Percentiles rank a stretch among this genome's conserved stretches.
Evolutionary conservation across 192 early-diverging fungal genomes (phyloP).

Genomic region (Tieghemiomyces parasiticus): DNA sequence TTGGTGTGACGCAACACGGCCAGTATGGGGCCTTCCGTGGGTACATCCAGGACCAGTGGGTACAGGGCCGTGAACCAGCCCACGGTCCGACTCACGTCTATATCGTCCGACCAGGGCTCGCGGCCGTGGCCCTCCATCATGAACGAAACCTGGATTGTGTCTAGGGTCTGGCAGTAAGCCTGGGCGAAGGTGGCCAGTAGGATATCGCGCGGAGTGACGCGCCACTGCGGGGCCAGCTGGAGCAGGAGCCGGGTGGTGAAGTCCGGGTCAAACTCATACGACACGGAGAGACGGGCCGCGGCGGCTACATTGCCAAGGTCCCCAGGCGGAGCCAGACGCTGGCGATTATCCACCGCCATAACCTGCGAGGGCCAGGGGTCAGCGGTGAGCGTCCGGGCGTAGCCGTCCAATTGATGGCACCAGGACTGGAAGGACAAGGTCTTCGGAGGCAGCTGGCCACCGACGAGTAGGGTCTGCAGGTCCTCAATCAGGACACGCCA

Average conservation of each 20-base stretch:
- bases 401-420: background rate
- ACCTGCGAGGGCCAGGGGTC: slow-evolving; percentile 4
- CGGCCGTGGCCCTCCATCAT: slow-evolving; percentile 11
- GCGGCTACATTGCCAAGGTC: background rate
- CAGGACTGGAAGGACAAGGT: slow-evolving; percentile 15
- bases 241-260: background rate
- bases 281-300: background rate
- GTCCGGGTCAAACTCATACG: background rate
- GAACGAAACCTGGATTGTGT: background rate
- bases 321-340: background rate
- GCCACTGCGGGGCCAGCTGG: background rate
- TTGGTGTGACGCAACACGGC: background rate
- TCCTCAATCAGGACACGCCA: slow-evolving; percentile 24
- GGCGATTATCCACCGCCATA: background rate
- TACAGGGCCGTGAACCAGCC: slow-evolving; percentile 22
- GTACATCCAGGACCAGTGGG: slow-evolving; percentile 5
- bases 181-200: background rate
- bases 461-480: slow-evolving; percentile 11
- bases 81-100: slow-evolving; percentile 10
- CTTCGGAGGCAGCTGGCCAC: slow-evolving; percentile 12
- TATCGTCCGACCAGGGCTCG: slow-evolving; percentile 4
- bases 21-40: background rate
- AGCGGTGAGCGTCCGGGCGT: background rate
- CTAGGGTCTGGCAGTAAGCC: background rate
- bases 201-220: slow-evolving; percentile 1